Evolutionary conservation across 1,139 yeast species (phyloP).

Genomic region (Protomyces macrosporus): DNA sequence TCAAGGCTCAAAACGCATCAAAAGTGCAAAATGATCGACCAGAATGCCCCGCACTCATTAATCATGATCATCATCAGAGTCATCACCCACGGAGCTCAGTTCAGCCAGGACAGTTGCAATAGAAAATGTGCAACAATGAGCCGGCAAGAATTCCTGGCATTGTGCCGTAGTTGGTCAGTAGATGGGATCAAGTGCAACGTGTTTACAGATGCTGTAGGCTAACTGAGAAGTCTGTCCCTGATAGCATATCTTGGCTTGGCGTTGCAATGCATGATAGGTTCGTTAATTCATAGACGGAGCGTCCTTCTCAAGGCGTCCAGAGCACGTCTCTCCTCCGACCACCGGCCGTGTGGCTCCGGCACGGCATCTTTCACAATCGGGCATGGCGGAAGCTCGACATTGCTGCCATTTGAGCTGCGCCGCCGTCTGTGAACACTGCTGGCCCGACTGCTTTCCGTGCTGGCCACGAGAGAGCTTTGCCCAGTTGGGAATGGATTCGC

Average conservation of each 20-base stretch:
- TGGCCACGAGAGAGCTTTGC: background rate
- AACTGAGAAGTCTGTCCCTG: too few species aligned
- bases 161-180: too few species aligned
- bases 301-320: slow-evolving; percentile 1
- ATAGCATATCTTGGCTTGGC: background rate
- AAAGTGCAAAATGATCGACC: too few species aligned
- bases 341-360: slow-evolving; percentile 8
- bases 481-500: background rate
- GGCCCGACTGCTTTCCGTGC: background rate
- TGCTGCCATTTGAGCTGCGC: background rate
- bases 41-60: too few species aligned
- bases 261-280: background rate
- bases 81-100: too few species aligned
- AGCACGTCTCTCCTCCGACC: slow-evolving; percentile 16
- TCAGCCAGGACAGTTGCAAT: too few species aligned
- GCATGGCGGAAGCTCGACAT: background rate
- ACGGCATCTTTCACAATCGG: slow-evolving; percentile 10
- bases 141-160: too few species aligned
- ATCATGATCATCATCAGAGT: too few species aligned
- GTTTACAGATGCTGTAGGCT: too few species aligned
- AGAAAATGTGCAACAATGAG: too few species aligned
- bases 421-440: background rate
- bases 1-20: too few species aligned
- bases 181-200: too few species aligned
- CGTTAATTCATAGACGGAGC: background rate